Base-by-base conservation (phyloP, 2,329 filamentous ascomycete genomes). In the Sporothrix dimorphospora region DNA sequence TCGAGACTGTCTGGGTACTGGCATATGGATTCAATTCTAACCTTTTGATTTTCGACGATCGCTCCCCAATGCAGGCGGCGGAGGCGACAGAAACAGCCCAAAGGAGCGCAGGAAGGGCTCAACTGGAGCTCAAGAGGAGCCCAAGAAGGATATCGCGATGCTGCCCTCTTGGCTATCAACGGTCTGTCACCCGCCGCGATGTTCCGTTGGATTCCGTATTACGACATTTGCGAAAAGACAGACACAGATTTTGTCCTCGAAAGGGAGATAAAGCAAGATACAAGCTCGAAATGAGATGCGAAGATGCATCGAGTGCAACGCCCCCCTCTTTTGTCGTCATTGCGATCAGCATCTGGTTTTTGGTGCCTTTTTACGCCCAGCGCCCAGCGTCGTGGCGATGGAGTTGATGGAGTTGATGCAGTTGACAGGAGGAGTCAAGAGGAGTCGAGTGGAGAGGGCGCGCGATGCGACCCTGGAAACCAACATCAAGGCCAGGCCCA, bases 251-350 rank as follows among this genome's bases (percentile, higher is more conserved):
- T 53, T 8, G n/a, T 7, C n/a, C 9, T n/a, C 27, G 27, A 57
- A 57, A 27, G 53, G 53, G 16, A 57, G 5, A 34, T 34, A 57
- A 57, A 27, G 53, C 27, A 11, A 57, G 5, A 34, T 34, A 16
- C 9, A 47, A 3, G 19, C 14, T 6, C 30, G 30, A 34, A 47
- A 9, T 30, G 40, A 24, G 57, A 63, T 42, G 5, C 30, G 19
- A 61, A 38, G 30, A 40, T 40, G 63, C 40, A 49, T 66, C 40
- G 42, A 49, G 65, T 65, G 66, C 30, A 21, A 40, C 30, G n/a
- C n/a, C n/a, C 47, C 66, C 47, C 49, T 55, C 21, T 69, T 27
- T 69, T 66, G 63, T 66, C 63, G 66, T 69, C 66, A 69, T 69
- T 69, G 66, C 19, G 66, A 69, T 69, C 66, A 42, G 49, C 66